Evolutionary conservation across 805 yeast species (phyloP), one percentile per base, ranked within the genome.

Genomic region (Debaryomyces prosopidis): DNA sequence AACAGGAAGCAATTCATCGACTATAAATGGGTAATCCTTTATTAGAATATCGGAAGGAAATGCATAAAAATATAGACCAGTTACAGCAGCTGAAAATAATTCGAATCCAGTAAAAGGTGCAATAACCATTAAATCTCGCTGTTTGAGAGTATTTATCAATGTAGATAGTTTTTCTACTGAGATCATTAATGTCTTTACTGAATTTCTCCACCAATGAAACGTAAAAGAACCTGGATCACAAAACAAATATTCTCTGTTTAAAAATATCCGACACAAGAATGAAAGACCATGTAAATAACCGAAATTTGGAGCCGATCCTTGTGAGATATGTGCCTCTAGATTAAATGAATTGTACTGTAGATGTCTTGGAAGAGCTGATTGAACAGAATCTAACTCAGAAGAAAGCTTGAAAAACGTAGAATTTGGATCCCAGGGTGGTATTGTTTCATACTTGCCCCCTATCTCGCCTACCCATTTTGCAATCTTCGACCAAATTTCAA

Each of bases 91-190:
- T 1, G 74, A 66, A 51, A 66, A 68, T 5, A 66, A 57, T 47
- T 68, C 65, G 44, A 68, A 66, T 6, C 69, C 68, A 3, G 73
- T 66, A 44, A 68, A 68, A 5, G 73, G 73, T 1, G 72, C 69
- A 20, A 63, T 53, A 4, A 66, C 65, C 66, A 68, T 63, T 36
- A 54, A 45, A 37, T 58, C 52, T 5, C 52, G 45, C 1, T 50
- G 50, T 2, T 59, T 49, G 19, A 68, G 48, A 1, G 51, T 50
- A 12, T 46, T 45, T 4, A 63, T 54, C 40, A 68, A 44, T 5
- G 41, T 44, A 26, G 65, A 51, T 20, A 66, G 49, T 11, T 53
- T 47, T 35, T 61, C 61, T 3, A 68, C 40, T 0, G 62, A 45
- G 4, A 49, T 45, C 4, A 64, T 42, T 12, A 68, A 45, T 1